phyloP scores from a whole-genome alignment of 352 stramenopile genomes.

The Poterioochromonas sp. region DNA sequence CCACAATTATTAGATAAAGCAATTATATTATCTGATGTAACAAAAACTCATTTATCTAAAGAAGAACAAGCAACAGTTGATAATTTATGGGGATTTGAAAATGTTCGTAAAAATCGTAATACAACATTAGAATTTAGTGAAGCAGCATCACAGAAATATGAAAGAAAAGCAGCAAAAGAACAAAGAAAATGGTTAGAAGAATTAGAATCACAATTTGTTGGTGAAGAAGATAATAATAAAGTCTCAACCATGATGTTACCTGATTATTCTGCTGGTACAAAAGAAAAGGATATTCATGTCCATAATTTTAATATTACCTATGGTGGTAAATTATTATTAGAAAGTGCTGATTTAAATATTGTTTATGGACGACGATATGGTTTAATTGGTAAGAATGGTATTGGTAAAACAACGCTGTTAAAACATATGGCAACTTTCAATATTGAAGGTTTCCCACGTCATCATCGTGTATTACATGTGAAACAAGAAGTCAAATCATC shows the following conservation, averaged over 20 bases:
- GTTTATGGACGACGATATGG: constrained; percentile 64
- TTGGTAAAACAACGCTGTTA: constrained; percentile 87
- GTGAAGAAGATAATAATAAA: constrained; percentile 37
- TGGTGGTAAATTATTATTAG: constrained; percentile 74
- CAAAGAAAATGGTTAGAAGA: constrained; percentile 32
- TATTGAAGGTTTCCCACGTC: constrained; percentile 83
- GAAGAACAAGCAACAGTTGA: constrained; percentile 18
- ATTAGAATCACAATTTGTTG: constrained; percentile 25
- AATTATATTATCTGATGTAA: neutral
- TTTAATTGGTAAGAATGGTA: constrained; percentile 78
- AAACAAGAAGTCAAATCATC: constrained; percentile 46
- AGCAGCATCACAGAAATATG: neutral
- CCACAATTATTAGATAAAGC: neutral
- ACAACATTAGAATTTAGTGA: neutral
- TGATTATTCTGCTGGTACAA: constrained; percentile 45
- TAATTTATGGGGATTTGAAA: constrained; percentile 16
- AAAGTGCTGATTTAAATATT: constrained; percentile 71
- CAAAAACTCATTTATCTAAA: neutral
- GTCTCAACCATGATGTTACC: constrained; percentile 42
- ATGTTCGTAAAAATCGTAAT: neutral
- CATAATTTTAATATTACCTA: constrained; percentile 72
- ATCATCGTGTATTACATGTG: constrained; percentile 64
- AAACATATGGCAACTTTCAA: constrained; percentile 88
- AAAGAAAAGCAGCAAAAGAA: constrained; percentile 12
- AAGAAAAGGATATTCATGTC: constrained; percentile 68